phyloP scores from a whole-genome alignment of 768 basidiomycete species.

The Cyclocybe aegerita region DNA sequence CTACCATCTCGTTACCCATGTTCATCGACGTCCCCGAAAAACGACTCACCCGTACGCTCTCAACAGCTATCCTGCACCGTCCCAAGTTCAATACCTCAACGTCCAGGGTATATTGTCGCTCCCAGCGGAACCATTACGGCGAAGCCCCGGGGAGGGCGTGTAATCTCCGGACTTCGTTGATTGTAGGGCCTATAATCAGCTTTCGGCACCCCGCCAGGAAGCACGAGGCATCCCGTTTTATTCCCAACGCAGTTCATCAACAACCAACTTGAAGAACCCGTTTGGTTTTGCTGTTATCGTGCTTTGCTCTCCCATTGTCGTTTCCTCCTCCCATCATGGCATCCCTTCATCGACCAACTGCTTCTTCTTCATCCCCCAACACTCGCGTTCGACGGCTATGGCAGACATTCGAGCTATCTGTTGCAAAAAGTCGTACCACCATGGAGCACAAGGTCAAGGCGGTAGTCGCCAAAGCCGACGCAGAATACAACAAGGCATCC shows the following conservation, averaged over 20 bases:
- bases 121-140: constrained; percentile 27
- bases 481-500: constrained; percentile 28
- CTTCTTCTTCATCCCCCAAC: constrained; percentile 8
- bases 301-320: constrained; percentile 21
- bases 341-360: constrained; percentile 15
- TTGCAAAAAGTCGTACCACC: constrained; percentile 5
- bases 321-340: constrained; percentile 18
- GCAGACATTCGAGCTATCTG: constrained; percentile 16
- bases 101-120: too few relatives aligned
- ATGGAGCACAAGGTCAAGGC: constrained; percentile 13
- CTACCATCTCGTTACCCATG: neutral
- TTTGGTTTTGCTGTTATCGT: constrained; percentile 31
- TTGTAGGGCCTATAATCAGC: constrained; percentile 29
- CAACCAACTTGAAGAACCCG: constrained; percentile 25
- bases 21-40: constrained; percentile 1
- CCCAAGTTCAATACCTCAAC: too few relatives aligned
- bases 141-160: constrained; percentile 28
- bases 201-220: constrained; percentile 31
- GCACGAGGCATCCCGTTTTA: constrained; percentile 41
- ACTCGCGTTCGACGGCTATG: constrained; percentile 17
- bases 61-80: too few relatives aligned
- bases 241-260: constrained; percentile 33
- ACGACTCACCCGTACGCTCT: neutral
- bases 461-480: constrained; percentile 24
- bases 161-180: constrained; percentile 18